phyloP scores from a whole-genome alignment of 2,329 filamentous ascomycete species.

The Paecilomyces sp. region DNA sequence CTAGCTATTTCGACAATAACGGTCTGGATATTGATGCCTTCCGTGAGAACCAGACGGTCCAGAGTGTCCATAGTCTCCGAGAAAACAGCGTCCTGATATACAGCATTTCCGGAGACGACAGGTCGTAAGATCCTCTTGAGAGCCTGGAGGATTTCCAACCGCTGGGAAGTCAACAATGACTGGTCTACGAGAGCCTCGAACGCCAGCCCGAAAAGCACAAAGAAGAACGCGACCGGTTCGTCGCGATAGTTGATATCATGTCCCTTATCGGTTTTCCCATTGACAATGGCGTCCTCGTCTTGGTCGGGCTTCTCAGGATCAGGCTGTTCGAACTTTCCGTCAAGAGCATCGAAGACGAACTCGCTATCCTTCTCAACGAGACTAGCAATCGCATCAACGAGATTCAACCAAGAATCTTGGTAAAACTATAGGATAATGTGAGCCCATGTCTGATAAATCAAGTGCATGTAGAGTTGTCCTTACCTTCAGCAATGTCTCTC shows the following conservation, averaged over 20 bases:
- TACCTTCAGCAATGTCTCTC: slow-evolving; percentile 78
- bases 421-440: slow-evolving; percentile 60
- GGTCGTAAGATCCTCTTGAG: slow-evolving; percentile 93
- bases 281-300: slow-evolving; percentile 7
- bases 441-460: neutral
- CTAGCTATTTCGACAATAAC: slow-evolving; percentile 93
- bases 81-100: slow-evolving; percentile 93
- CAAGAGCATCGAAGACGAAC: slow-evolving; percentile 93
- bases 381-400: slow-evolving; percentile 95
- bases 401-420: slow-evolving; percentile 91
- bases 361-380: slow-evolving; percentile 96
- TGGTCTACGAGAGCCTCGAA: slow-evolving; percentile 91
- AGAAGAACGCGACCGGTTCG: slow-evolving; percentile 97
- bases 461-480: slow-evolving; percentile 1
- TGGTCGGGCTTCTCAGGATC: slow-evolving; percentile 22
- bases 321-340: slow-evolving; percentile 59
- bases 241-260: slow-evolving; percentile 95
- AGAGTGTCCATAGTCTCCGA: slow-evolving; percentile 95
- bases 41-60: slow-evolving; percentile 85
- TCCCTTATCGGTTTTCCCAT: slow-evolving; percentile 37
- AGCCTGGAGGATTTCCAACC: slow-evolving; percentile 79
- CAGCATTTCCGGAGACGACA: slow-evolving; percentile 89
- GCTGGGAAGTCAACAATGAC: slow-evolving; percentile 66
- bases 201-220: slow-evolving; percentile 90
- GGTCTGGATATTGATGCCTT: slow-evolving; percentile 78